Base-by-base conservation (phyloP, 192 early-diverging fungal species). In the Coemansia aciculifera region DNA sequence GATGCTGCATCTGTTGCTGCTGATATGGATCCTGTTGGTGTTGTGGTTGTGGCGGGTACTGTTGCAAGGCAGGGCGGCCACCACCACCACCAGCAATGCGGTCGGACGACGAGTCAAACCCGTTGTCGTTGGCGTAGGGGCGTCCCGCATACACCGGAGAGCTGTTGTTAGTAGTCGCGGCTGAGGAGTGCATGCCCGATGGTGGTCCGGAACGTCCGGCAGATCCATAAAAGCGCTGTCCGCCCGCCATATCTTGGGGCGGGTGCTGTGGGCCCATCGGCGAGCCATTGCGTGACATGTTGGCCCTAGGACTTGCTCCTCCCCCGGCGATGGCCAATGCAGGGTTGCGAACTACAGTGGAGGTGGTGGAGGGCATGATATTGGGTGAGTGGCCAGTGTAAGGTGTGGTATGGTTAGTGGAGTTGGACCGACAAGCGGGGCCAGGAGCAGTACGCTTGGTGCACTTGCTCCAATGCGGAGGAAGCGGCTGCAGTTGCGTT, bases 81-180 rank as follows among this genome's bases (percentile, higher is more conserved):
- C 56, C 31, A n/a, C 29, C 38, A 3, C 51, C 59, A 27, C 56
- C 59, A 40, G 56, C 62, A 36, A 71, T 19, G n/a, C 69, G 59
- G 24, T 80, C 73, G 1, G 78, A 68, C 21, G 78, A 74, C 17
- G 72, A 72, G 63, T 81, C 78, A 64, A 81, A 81, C 1, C 79
- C 79, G 52, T 76, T 60, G 64, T 72, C 74, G 6, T 62, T 60
- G 21, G 59, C 57, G 36, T 73, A 73, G 9, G 49, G 67, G 29
- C 60, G 62, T 21, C 59, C 59, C 2, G 54, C 49, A 31, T 49
- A 67, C 51, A 63, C 67, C 1, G 71, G 67, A 12, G 76, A 77
- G 56, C 56, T 59, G 32, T 59, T 59, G 66, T 54, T 68, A 0
- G 64, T 36, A 42, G 29, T 56, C 4, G 69, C 56, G 17, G 42